phyloP scores from a whole-genome alignment of 495 filamentous ascomycete species.

The Pyrenula aspistea region DNA sequence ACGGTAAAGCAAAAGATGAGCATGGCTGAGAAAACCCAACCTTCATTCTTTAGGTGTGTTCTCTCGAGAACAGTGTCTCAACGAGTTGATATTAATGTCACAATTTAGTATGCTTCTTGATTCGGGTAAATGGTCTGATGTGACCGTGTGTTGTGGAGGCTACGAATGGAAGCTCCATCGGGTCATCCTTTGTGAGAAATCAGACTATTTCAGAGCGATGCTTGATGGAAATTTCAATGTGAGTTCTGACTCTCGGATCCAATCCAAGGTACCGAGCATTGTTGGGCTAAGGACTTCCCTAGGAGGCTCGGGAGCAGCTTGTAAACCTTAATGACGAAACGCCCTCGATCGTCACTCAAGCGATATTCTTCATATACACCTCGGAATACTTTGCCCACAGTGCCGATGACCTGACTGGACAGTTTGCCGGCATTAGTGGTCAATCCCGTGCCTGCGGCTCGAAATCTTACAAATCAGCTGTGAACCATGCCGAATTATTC shows the following conservation, averaged over 20 bases:
- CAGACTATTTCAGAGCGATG: background rate
- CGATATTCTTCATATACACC: background rate
- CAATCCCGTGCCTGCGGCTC: background rate
- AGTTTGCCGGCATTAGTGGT: background rate
- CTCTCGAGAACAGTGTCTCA: too few relatives aligned
- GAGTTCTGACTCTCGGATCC: too few relatives aligned
- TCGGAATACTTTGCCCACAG: background rate
- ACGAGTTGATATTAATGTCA: too few relatives aligned
- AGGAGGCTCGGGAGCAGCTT: background rate
- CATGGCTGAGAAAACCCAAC: too few relatives aligned
- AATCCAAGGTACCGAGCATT: too few relatives aligned
- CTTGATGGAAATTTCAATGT: background rate
- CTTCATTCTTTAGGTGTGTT: too few relatives aligned
- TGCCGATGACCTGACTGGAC: background rate
- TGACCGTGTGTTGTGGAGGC: background rate
- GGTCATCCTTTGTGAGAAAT: background rate
- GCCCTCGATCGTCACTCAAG: background rate
- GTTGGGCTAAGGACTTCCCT: too few relatives aligned
- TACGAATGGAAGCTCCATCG: background rate
- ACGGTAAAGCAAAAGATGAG: too few relatives aligned
- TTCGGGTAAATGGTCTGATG: background rate
- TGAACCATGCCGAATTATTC: too few relatives aligned
- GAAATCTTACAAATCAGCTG: too few relatives aligned
- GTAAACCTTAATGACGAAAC: background rate
- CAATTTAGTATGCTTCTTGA: too few relatives aligned